These are phyloP conservation scores for Pestalotiopsis sp. DNA, from an alignment of 2,329 filamentous ascomycete species.

Conservation along the genomic window DNA sequence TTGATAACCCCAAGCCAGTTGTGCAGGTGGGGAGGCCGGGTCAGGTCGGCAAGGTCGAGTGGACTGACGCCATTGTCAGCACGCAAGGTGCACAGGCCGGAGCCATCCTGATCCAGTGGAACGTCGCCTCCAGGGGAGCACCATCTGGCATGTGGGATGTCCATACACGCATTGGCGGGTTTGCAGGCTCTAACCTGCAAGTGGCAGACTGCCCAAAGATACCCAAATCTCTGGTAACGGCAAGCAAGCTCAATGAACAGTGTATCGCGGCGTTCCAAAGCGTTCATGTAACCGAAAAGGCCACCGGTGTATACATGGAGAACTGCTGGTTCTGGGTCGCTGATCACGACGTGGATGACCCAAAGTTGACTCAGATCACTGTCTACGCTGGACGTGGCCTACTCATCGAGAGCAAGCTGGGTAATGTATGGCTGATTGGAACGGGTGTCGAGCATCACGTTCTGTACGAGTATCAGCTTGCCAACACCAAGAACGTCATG, in stretches of 20 bases:
- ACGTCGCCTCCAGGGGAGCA: slow-evolving; percentile 43
- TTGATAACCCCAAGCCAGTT: slow-evolving; percentile 56
- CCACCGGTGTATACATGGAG: slow-evolving; percentile 43
- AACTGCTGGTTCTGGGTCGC: slow-evolving; percentile 47
- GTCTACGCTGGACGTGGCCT: slow-evolving; percentile 54
- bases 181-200: slow-evolving; percentile 70
- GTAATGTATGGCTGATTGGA: slow-evolving; percentile 64
- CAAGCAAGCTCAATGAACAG: slow-evolving; percentile 25
- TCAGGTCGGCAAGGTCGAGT: slow-evolving; percentile 62
- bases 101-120: slow-evolving; percentile 68
- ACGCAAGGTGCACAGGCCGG: slow-evolving; percentile 62
- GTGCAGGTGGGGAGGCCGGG: slow-evolving; percentile 60
- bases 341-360: slow-evolving; percentile 56
- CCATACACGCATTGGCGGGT: slow-evolving; percentile 76
- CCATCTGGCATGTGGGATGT: slow-evolving; percentile 73
- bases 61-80: slow-evolving; percentile 65
- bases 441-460: slow-evolving; percentile 68
- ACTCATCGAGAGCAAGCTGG: slow-evolving; percentile 46
- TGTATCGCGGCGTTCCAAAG: slow-evolving; percentile 48
- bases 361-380: slow-evolving; percentile 45
- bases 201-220: slow-evolving; percentile 62
- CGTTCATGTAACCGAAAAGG: slow-evolving; percentile 42
- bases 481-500: slow-evolving; percentile 62
- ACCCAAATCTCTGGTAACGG: slow-evolving; percentile 29
- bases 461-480: slow-evolving; percentile 71